Percentiles rank a stretch among this genome's conserved stretches.
These are phyloP conservation scores for Skeletonema tropicum DNA, from an alignment of 108 stramenopile genomes.

Conservation along the genomic window DNA sequence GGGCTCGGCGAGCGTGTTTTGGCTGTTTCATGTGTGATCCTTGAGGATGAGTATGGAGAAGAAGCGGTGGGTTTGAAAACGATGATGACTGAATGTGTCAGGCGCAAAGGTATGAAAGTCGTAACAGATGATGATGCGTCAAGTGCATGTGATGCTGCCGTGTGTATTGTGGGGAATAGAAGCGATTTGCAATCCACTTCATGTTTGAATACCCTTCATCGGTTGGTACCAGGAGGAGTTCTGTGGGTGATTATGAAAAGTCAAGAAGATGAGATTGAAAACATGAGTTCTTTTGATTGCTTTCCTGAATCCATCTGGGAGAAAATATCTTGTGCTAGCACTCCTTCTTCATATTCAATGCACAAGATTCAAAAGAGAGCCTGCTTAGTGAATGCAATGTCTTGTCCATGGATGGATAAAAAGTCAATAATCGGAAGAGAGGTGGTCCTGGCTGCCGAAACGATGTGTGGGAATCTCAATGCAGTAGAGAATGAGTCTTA, in stretches of 20 bases:
- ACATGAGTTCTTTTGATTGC: background rate
- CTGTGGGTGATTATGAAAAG: slow-evolving; percentile 28
- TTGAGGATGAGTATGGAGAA: background rate
- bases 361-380: slow-evolving; percentile 24
- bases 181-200: background rate
- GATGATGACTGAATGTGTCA: slow-evolving; percentile 14
- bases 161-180: background rate
- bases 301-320: slow-evolving; percentile 29
- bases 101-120: slow-evolving; percentile 19
- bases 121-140: background rate
- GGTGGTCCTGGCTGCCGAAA: background rate
- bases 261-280: background rate
- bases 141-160: slow-evolving; percentile 24
- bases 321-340: background rate
- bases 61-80: slow-evolving; percentile 5
- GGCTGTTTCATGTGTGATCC: slow-evolving; percentile 2
- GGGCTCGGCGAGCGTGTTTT: slow-evolving; percentile 49
- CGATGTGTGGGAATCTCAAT: slow-evolving; percentile 23
- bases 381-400: slow-evolving; percentile 36
- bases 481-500: slow-evolving; percentile 29
- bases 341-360: slow-evolving; percentile 7
- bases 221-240: slow-evolving; percentile 32
- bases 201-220: slow-evolving; percentile 10
- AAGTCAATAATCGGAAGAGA: slow-evolving; percentile 4
- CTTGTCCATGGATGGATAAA: slow-evolving; percentile 51